phyloP scores from a whole-genome alignment of 2,329 filamentous ascomycete genomes.

The Tympanopsis confertula region DNA sequence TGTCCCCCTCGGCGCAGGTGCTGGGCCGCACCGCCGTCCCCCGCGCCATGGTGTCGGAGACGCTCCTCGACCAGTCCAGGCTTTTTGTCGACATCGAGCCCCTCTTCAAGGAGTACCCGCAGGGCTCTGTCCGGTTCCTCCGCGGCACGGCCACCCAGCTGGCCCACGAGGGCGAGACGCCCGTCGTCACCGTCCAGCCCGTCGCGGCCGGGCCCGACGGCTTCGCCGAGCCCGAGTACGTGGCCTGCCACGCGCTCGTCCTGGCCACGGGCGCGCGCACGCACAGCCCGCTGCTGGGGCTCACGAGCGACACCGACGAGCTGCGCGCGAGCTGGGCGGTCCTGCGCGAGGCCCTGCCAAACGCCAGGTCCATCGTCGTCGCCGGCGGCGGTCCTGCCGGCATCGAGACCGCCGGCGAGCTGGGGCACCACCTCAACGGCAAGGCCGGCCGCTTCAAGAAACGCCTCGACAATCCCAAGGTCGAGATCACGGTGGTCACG shows the following conservation, averaged over 20 bases:
- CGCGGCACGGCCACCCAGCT: conserved; percentile 24
- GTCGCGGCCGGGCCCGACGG: too few relatives aligned
- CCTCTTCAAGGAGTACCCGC: conserved; percentile 25
- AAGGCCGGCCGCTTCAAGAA: conserved; percentile 22
- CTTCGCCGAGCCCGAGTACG: conserved; percentile 5
- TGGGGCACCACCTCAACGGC: conserved; percentile 38
- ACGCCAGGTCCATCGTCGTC: conserved; percentile 29
- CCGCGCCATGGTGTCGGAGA: conserved; percentile 31
- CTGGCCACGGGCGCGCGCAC: conserved; percentile 36
- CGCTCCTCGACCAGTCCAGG: conserved; percentile 27
- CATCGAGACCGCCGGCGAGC: conserved; percentile 33
- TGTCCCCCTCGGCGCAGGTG: conserved; percentile 26
- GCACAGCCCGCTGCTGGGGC: conserved; percentile 26
- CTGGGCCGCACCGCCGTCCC: conserved; percentile 30
- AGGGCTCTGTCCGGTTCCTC: conserved; percentile 24
- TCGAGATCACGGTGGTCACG: conserved; percentile 31
- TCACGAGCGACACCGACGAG: conserved; percentile 18
- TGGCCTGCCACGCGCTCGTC: conserved; percentile 29
- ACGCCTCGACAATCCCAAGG: conserved; percentile 20
- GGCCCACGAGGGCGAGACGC: conserved; percentile 17
- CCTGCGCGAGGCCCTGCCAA: conserved; percentile 25
- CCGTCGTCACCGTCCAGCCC: conserved; percentile 16
- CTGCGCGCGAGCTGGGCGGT: conserved; percentile 20
- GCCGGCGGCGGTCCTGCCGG: conserved; percentile 29
- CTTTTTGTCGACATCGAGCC: conserved; percentile 26